Evolutionary conservation across 441 rosid genomes (phyloP).

Genomic region (Gossypium gossypioides): DNA sequence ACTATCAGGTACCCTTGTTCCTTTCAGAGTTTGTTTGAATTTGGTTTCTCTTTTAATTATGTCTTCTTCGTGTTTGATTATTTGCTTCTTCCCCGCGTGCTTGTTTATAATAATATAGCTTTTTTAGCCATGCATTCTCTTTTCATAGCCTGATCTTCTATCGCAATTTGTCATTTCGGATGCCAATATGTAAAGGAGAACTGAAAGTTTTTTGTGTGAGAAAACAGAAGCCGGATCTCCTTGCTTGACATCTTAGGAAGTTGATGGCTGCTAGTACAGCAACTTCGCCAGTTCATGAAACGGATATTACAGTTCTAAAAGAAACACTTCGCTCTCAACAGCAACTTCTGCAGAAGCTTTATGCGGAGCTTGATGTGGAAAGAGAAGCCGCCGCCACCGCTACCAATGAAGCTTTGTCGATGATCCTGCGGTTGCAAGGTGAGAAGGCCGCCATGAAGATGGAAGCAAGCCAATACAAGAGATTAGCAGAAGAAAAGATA

Average conservation of each 20-base stretch:
- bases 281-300: constrained; percentile 25
- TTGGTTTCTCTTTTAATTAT: not conserved
- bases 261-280: constrained; percentile 32
- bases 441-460: constrained; percentile 67
- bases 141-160: not conserved
- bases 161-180: not conserved
- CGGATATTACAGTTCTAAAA: constrained; percentile 35
- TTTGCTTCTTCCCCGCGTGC: not conserved
- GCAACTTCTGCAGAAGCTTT: constrained; percentile 62
- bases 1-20: constrained; percentile 1
- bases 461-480: constrained; percentile 87
- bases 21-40: not conserved
- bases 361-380: constrained; percentile 63
- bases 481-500: constrained; percentile 80
- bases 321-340: constrained; percentile 65
- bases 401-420: constrained; percentile 69
- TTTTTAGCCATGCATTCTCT: not conserved
- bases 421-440: constrained; percentile 76
- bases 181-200: not conserved
- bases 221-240: constrained; percentile 1
- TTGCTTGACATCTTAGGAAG: not conserved
- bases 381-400: constrained; percentile 75
- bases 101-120: not conserved
- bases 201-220: constrained; percentile 1
- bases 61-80: not conserved